These are phyloP conservation scores for Marchantia paleacea DNA, from an alignment of 225 moss, liverwort and hornwort species.

Conservation along the genomic window DNA sequence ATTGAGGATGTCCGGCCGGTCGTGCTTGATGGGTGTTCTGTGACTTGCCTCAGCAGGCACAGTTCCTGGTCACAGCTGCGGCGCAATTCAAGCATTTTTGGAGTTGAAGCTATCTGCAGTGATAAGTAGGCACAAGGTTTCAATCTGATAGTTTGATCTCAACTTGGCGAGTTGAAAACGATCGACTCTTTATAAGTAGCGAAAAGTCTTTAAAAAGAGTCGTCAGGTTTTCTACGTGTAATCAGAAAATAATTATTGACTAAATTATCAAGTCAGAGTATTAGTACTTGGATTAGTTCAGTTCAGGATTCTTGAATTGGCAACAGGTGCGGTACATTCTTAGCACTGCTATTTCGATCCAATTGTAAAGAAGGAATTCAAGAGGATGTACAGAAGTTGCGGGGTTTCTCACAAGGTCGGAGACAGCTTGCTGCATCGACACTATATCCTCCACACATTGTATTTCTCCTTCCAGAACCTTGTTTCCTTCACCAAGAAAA, in stretches of 20 bases:
- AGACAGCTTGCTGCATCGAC: conserved; percentile 23
- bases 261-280: no score
- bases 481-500: conserved; percentile 26
- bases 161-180: not conserved
- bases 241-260: no score
- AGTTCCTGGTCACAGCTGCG: conserved; percentile 28
- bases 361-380: no score
- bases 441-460: conserved; percentile 35
- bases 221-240: no score
- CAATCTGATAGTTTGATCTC: not conserved
- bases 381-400: no score
- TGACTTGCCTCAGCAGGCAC: conserved; percentile 26
- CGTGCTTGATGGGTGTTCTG: conserved; percentile 9
- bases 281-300: no score
- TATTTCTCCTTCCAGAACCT: conserved; percentile 22
- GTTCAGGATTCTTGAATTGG: no score
- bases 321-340: no score
- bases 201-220: no score
- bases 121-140: not conserved
- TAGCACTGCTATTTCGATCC: no score
- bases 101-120: conserved; percentile 30
- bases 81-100: conserved; percentile 29
- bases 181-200: no score
- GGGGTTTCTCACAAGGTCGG: not conserved
- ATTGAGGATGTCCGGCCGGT: not conserved